Evolutionary conservation across 495 filamentous ascomycete species (phyloP).

Genomic region (Elasticomyces elasticus): DNA sequence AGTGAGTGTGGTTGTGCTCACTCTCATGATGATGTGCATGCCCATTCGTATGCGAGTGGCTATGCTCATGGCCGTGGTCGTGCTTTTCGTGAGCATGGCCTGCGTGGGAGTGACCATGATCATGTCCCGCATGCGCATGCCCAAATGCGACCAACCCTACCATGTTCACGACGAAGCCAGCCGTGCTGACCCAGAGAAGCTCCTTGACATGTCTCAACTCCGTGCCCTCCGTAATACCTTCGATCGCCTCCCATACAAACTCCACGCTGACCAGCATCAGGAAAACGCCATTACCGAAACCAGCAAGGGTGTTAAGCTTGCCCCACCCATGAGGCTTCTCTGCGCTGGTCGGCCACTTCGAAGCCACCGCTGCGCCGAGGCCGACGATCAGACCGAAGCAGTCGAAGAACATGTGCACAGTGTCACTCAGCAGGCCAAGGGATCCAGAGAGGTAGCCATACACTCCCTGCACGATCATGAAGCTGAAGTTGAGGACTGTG

Average conservation of each 20-base stretch:
- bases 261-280: conserved; percentile 93
- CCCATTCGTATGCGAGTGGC: conserved; percentile 18
- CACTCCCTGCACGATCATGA: conserved; percentile 90
- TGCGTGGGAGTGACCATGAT: conserved; percentile 40
- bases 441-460: conserved; percentile 92
- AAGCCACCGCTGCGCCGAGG: conserved; percentile 89
- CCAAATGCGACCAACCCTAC: conserved; percentile 84
- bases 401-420: conserved; percentile 99
- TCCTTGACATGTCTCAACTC: conserved; percentile 78
- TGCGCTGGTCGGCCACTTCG: conserved; percentile 86
- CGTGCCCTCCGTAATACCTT: conserved; percentile 68
- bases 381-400: conserved; percentile 87
- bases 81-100: conserved; percentile 53
- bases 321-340: conserved; percentile 91
- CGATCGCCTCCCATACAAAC: conserved; percentile 90
- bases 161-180: conserved; percentile 81
- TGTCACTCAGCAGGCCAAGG: conserved; percentile 86
- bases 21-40: conserved; percentile 8
- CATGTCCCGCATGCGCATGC: conserved; percentile 49
- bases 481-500: conserved; percentile 89
- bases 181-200: conserved; percentile 72
- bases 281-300: conserved; percentile 95
- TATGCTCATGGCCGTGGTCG: conserved; percentile 35
- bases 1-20: not conserved
- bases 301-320: conserved; percentile 92